Percentiles rank a stretch among this genome's conserved stretches.
Evolutionary conservation across 148 eudicot genomes (phyloP).

Genomic region (Nepenthes mirabilis): DNA sequence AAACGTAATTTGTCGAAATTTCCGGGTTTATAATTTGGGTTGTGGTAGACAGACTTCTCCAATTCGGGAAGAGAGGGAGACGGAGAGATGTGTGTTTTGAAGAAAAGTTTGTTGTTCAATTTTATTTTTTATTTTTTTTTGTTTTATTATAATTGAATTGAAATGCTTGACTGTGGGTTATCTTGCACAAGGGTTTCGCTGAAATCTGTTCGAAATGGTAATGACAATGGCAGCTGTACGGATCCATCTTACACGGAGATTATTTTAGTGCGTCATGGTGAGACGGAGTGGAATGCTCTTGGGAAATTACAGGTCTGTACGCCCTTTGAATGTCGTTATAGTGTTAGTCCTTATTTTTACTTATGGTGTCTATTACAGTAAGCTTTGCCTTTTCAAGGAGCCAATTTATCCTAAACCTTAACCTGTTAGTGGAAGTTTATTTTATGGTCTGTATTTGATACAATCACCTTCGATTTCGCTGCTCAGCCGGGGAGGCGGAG

Average conservation of each 20-base stretch:
- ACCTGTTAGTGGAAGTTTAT: too few species aligned
- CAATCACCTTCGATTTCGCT: too few species aligned
- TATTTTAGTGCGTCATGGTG: constrained; percentile 51
- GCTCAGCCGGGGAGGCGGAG: too few species aligned
- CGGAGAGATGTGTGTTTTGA: too few species aligned
- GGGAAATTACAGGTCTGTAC: constrained; percentile 49
- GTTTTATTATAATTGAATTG: too few species aligned
- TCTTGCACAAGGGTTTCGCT: constrained; percentile 6
- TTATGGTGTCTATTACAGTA: neutral
- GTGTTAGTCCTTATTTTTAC: neutral
- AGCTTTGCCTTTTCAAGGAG: too few species aligned
- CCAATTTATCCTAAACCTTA: too few species aligned
- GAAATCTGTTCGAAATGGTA: constrained; percentile 8
- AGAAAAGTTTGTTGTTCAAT: neutral
- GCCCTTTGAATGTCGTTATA: neutral
- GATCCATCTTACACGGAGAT: constrained; percentile 26
- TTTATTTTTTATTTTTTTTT: neutral
- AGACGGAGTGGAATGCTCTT: constrained; percentile 71
- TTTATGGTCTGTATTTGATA: too few species aligned
- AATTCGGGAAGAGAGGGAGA: too few species aligned
- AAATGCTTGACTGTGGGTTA: too few species aligned
- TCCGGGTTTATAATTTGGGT: too few species aligned
- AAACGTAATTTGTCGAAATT: neutral
- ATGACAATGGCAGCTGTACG: constrained; percentile 3
- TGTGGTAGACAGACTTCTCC: too few species aligned